These are phyloP conservation scores for Talaromyces sp. DNA, from an alignment of 2,329 filamentous ascomycete species.

Conservation along the genomic window DNA sequence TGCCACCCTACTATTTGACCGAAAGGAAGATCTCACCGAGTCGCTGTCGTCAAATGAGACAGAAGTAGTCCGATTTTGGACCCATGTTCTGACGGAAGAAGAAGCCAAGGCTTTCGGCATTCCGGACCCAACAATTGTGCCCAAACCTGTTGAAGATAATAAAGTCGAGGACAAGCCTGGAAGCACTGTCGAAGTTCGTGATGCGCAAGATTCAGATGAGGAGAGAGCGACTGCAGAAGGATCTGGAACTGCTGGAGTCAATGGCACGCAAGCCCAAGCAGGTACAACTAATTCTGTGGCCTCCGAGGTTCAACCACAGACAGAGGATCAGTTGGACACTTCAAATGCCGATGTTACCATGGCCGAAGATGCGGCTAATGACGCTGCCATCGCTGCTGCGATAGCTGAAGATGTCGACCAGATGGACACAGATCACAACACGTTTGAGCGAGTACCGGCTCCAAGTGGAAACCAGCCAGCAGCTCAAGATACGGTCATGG, in stretches of 20 bases:
- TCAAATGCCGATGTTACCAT: slow-evolving; percentile 9
- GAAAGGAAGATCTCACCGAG: slow-evolving; percentile 26
- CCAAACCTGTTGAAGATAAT: slow-evolving; percentile 17
- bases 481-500: slow-evolving; percentile 10
- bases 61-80: slow-evolving; percentile 31
- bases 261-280: not conserved
- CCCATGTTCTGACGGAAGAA: slow-evolving; percentile 33
- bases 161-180: slow-evolving; percentile 25
- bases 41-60: slow-evolving; percentile 21
- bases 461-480: slow-evolving; percentile 3
- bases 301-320: not conserved
- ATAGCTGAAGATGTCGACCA: slow-evolving; percentile 25
- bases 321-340: not conserved
- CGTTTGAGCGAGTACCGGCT: not conserved
- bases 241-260: slow-evolving; percentile 4
- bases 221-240: slow-evolving; percentile 10
- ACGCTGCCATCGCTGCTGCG: slow-evolving; percentile 23
- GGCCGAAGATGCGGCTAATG: slow-evolving; percentile 18
- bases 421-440: slow-evolving; percentile 15
- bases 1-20: slow-evolving; percentile 29
- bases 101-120: slow-evolving; percentile 29
- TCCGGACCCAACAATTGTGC: slow-evolving; percentile 23
- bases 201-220: slow-evolving; percentile 19
- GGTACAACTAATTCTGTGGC: not conserved
- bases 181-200: slow-evolving; percentile 23